Base-by-base conservation (phyloP, 257 asterid genomes). In the Verbascum thapsus region DNA sequence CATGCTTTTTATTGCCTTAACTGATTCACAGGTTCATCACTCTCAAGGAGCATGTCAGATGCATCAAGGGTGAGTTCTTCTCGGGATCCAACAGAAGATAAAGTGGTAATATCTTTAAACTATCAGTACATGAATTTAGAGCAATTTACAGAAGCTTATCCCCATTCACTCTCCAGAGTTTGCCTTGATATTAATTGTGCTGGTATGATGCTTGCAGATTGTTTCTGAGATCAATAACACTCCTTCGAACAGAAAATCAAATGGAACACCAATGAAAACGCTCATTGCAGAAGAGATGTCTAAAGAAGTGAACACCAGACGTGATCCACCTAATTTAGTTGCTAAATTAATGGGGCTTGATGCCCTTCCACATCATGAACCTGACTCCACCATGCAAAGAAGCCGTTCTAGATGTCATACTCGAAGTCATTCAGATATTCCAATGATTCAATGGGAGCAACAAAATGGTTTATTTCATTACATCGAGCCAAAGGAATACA, bases 291-390 rank as follows among this genome's bases (percentile, higher is more conserved):
- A 84, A 68, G 96, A 88, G 68, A 86, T 88, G 95, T 82, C 96
- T 48, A 75, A 79, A 54, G 96, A 88, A 43, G 59, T 76, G 22
- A 77, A 71, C 22, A 53, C 70, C 44, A 64, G 61, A 51, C 76
- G 66, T 20, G 76, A 72, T 53, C 84, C 86, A 15, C 84, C 95
- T 54, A 80, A 80, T 72, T 73, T 88, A 48, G 90, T 88, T 72
- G 96, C 96, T 74, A 88, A 86, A 78, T 63, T 88, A 72, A 88
- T 88, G 96, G 96, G 96, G 45, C 95, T 88, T 64, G 95, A 88
- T 67, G 67, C 84, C 68, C 80, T 86, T 72, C 95, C 95, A 32
- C 77, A 48, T n/a, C 78, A 61, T 40, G 77, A 74, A 42, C 72
- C 88, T 55, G 78, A 70, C 64, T 53, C 79, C 57, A 58, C 85